Evolutionary conservation across 1,284 basidiomycete genomes (phyloP).

Genomic region (Coniferiporia sulphurascens): DNA sequence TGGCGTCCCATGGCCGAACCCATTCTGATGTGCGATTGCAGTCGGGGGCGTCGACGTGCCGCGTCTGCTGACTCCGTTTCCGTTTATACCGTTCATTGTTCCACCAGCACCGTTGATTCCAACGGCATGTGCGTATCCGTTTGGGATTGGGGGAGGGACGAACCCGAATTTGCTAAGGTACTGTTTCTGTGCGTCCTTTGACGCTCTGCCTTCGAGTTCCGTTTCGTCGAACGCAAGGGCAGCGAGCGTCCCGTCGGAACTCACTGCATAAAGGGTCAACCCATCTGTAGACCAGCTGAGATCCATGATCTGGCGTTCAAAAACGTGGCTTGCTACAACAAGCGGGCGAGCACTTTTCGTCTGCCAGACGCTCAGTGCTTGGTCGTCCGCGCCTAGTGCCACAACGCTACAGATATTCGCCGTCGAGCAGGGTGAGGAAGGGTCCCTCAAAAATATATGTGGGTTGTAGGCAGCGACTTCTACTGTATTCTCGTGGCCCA

Average conservation of each 20-base stretch:
- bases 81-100: slow-evolving; percentile 24
- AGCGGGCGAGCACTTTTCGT: slow-evolving; percentile 87
- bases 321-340: slow-evolving; percentile 90
- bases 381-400: slow-evolving; percentile 87
- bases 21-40: slow-evolving; percentile 34
- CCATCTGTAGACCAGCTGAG: slow-evolving; percentile 92
- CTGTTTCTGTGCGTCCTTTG: slow-evolving; percentile 65
- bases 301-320: slow-evolving; percentile 93
- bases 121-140: slow-evolving; percentile 57
- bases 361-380: slow-evolving; percentile 89
- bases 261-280: slow-evolving; percentile 88
- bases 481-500: slow-evolving; percentile 97
- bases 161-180: slow-evolving; percentile 82
- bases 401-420: slow-evolving; percentile 82
- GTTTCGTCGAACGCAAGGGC: slow-evolving; percentile 78
- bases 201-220: slow-evolving; percentile 82
- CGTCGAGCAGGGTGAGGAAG: slow-evolving; percentile 56
- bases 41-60: slow-evolving; percentile 36
- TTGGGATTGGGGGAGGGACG: slow-evolving; percentile 53
- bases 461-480: slow-evolving; percentile 94
- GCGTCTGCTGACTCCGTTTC: slow-evolving; percentile 1
- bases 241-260: slow-evolving; percentile 91
- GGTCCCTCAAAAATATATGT: slow-evolving; percentile 81
- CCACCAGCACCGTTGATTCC: neutral
- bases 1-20: slow-evolving; percentile 32